Evolutionary conservation across 2,329 filamentous ascomycete genomes (phyloP), one percentile per base, ranked within the genome.

Genomic region (Cytospora chrysosperma): DNA sequence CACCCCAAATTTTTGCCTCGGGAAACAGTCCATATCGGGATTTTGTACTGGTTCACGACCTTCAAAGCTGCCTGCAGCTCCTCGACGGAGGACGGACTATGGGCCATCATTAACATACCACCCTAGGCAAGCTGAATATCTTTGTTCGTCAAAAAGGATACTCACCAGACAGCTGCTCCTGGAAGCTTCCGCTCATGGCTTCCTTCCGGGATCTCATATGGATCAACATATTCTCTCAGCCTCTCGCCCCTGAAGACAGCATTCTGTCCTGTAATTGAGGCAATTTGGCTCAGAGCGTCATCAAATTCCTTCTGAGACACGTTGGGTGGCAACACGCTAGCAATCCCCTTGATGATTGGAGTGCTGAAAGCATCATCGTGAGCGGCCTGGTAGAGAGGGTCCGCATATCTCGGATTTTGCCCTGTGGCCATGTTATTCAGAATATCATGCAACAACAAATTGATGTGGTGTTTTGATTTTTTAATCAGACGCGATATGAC

Each of bases 1-100:
- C 67, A 78, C 74, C 80, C 79, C 4, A 81, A 68, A 66, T 83
- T 83, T 24, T 79, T 74, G 8, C 78, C 79, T 12, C 70, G 60
- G 17, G 70, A 73, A 24, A 73, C 68, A 0, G 72, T 72, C 73
- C 72, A 75, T 0, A 74, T 57, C 0, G 73, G 72, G 24, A 75
- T 65, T 70, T 72, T 53, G 71, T 72, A 68, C 66, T 73, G 43
- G 69, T 73, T 74, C 70, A 77, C 57, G 17, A 76, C 59, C 49
- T 69, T 69, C 59, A 80, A 59, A 68, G 77, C 65, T 57, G 63
- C 67, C 49, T 74, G 72, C 1, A 76, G 64, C 34, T 77, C 70
- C 10, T 70, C 62, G 1, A 73, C 70, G 3, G 72, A 73, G 10
- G 70, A 68, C 1, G 75, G 75, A 56, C 75, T 75, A 63, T 0